Conservation (phyloP, 768 basidiomycete species). For the Phanerodontia chrysosporium region DNA sequence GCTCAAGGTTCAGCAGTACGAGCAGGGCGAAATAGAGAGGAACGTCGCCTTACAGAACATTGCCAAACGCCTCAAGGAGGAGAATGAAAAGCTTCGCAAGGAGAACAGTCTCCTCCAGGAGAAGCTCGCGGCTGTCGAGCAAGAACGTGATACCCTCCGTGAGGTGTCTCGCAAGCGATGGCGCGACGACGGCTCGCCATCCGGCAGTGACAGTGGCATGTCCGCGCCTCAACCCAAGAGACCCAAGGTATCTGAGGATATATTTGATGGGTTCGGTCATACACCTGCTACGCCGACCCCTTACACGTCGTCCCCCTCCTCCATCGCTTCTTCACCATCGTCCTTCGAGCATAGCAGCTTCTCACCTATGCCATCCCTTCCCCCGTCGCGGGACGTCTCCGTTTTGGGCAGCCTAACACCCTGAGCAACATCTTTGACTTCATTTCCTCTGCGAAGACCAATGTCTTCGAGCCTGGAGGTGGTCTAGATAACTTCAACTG, state of each 20-base stretch:
- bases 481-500: constrained; percentile 55
- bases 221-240: constrained; percentile 33
- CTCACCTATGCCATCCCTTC: constrained; percentile 26
- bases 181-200: constrained; percentile 45
- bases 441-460: constrained; percentile 29
- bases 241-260: constrained; percentile 26
- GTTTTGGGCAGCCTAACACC: constrained; percentile 29
- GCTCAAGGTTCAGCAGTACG: constrained; percentile 78
- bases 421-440: constrained; percentile 33
- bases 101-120: constrained; percentile 62
- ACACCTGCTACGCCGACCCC: constrained; percentile 13
- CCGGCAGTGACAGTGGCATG: constrained; percentile 18
- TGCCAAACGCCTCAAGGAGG: constrained; percentile 82
- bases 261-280: constrained; percentile 13
- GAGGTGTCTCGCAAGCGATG: constrained; percentile 51
- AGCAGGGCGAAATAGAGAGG: constrained; percentile 87
- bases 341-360: constrained; percentile 30
- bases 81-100: constrained; percentile 68
- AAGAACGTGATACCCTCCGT: constrained; percentile 17
- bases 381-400: constrained; percentile 25
- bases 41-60: constrained; percentile 80
- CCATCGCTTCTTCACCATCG: constrained; percentile 48
- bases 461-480: constrained; percentile 20
- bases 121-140: constrained; percentile 29
- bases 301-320: constrained; percentile 22